Base-by-base conservation (phyloP, 2,329 filamentous ascomycete species). In the Fusarium nurragi region DNA sequence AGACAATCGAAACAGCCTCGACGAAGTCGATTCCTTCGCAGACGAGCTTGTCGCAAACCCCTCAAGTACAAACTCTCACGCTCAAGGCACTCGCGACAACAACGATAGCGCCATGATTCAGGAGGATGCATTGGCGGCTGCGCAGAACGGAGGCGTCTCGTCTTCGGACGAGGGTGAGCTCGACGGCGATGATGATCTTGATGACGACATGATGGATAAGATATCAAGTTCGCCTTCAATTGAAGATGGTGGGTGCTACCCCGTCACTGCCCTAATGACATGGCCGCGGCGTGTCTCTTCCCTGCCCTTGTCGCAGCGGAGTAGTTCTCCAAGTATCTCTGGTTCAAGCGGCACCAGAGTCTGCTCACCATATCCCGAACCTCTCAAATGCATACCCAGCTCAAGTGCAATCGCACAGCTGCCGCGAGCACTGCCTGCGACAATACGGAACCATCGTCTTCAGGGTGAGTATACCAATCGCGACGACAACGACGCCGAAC, bases 171-270 rank as follows among this genome's bases (percentile, higher is more conserved):
- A 90, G 64, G 87, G 84, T 44, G 88, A 92, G 65, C 79, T 87
- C 72, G 86, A 90, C 69, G 86, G 87, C 67, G 88, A 87, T 45
- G 90, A 91, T 70, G 86, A 91, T 71, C 80, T 93, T 76, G 93
- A 96, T 74, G 84, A 97, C 78, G 94, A 98, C 78, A 89, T 97
- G 88, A 93, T 97, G 91, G 95, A 98, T 82, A 95, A 95, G 79
- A 97, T 99, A 69, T 98, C 94, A 73, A 98, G 94, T 79, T 98
- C 94, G 73, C 95, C 95, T 75, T 98, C 94, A 72, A 99, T 99
- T 79, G 93, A 97, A 84, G 94, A 98, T 90, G 94, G 94, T 99
- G 89, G 86, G 93, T 95, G 83, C 81, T 79, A 78, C 79, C 75
- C 74, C 47, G 67, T 71, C 69, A 60, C 69, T 62, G 73, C 77